Conservation (phyloP, 176 grass and related monocot species). For the Tuctoria greenei region DNA sequence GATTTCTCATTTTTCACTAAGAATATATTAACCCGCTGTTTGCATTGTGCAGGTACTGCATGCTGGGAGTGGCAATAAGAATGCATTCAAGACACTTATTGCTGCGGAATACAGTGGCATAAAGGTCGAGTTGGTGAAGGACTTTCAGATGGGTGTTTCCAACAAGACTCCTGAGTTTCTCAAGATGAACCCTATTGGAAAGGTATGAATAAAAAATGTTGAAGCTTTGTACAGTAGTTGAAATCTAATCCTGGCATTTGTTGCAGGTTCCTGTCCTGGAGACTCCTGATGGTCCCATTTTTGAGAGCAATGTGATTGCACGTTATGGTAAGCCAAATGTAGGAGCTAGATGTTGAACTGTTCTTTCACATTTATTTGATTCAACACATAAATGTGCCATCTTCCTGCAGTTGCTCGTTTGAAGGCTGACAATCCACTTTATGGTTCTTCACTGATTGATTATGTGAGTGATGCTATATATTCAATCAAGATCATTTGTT, state of each 20-base stretch:
- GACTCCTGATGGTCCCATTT: conserved; percentile 71
- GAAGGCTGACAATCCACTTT: conserved; percentile 69
- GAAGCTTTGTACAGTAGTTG: background rate
- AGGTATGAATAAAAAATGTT: conserved; percentile 38
- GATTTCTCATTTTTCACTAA: background rate
- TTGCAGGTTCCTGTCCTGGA: conserved; percentile 75
- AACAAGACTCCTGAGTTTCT: conserved; percentile 77
- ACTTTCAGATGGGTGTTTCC: conserved; percentile 84
- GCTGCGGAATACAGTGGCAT: conserved; percentile 65
- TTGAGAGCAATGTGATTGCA: conserved; percentile 87
- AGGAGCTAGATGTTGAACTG: background rate
- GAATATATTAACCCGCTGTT: background rate
- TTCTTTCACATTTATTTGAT: background rate
- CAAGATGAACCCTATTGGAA: conserved; percentile 82
- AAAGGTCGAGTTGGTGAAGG: conserved; percentile 60
- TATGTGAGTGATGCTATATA: conserved; percentile 55
- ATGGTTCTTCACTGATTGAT: conserved; percentile 77
- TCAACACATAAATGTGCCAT: background rate
- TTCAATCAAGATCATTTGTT: background rate
- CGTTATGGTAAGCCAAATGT: conserved; percentile 54
- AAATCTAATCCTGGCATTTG: background rate
- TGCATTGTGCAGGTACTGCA: conserved; percentile 52
- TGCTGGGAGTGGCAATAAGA: conserved; percentile 54
- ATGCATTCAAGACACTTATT: conserved; percentile 74
- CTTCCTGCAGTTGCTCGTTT: conserved; percentile 55